Evolutionary conservation across 306 rosid genomes (phyloP), one percentile per base, ranked within the genome.

Genomic region (Vigna unguiculata): DNA sequence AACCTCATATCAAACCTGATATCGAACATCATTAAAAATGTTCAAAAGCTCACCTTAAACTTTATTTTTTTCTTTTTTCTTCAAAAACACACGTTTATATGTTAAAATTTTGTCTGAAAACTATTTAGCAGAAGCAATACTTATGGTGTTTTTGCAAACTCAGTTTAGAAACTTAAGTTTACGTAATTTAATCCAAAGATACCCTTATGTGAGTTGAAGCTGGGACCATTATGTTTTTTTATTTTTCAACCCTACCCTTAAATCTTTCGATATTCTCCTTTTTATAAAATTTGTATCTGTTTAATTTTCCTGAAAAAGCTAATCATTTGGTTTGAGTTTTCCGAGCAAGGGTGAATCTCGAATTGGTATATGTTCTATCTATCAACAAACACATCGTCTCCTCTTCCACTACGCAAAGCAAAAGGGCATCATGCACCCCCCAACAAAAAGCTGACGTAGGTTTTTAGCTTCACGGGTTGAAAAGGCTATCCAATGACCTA

Each of bases 321-420:
- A 89, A 87, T 87, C 84, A 89, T 89, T 87, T 83, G 84, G 77
- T 79, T 87, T 83, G 86, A 81, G 83, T 78, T 86, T 84, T 81
- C 83, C 81, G 51, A 80, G 78, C 73, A 71, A 73, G 52, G 78
- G 83, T 89, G 84, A 83, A 87, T 82, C 86, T 77, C 68, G 85
- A 79, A 79, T 65, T 80, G 88, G 90, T 82, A 89, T 83, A 89
- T 79, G 91, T 87, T 87, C 91, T 83, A 69, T 88, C 86, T 68
- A 73, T 87, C 85, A 71, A 70, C 73, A 57, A 82, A 81, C 85
- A 76, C 78, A 59, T 40, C 36, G 40, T 48, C 86, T 58, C 86
- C 91, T 21, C 14, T 46, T 59, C 74, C 74, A 78, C 87, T 88
- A 63, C 72, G 83, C 84, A 80, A 88, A 85, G 83, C 79, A 82